phyloP scores from a whole-genome alignment of 345 rosid genomes.

The Eutrema heterophyllum region DNA sequence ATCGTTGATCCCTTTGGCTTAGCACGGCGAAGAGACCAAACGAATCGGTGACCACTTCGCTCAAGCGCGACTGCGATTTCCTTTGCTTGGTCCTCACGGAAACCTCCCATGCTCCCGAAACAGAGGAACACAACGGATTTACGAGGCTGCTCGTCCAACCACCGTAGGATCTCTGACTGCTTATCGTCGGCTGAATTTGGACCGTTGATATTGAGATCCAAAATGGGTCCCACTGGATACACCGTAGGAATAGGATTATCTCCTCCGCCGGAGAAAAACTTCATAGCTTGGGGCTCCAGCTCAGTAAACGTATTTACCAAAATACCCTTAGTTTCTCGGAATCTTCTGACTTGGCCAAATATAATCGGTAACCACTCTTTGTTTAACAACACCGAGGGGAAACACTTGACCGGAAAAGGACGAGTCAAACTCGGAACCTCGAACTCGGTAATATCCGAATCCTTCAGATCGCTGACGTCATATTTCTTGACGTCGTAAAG shows the following conservation, averaged over 20 bases:
- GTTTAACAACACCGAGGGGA: constrained; percentile 16
- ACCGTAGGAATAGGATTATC: constrained; percentile 29
- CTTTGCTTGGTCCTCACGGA: constrained; percentile 38
- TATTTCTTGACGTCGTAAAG: constrained; percentile 23
- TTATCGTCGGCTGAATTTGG: background rate
- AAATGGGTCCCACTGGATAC: constrained; percentile 50
- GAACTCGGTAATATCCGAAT: constrained; percentile 32
- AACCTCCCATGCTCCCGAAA: constrained; percentile 64
- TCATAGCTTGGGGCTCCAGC: constrained; percentile 39
- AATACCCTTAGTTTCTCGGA: constrained; percentile 35
- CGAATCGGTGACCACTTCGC: constrained; percentile 34
- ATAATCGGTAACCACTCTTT: background rate
- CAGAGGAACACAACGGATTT: constrained; percentile 56
- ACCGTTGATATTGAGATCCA: constrained; percentile 29
- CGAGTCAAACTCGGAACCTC: constrained; percentile 30
- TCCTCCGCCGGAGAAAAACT: background rate
- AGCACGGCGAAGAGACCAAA: constrained; percentile 50
- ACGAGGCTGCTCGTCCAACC: constrained; percentile 53
- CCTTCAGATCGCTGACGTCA: constrained; percentile 26
- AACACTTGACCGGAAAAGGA: constrained; percentile 35
- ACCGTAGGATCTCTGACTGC: constrained; percentile 27
- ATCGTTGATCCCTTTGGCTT: background rate
- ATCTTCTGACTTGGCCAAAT: background rate
- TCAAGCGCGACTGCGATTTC: constrained; percentile 48
- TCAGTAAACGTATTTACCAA: constrained; percentile 44